These are phyloP conservation scores for Gossypium herbaceum DNA, from an alignment of 345 rosid genomes.

Conservation along the genomic window DNA sequence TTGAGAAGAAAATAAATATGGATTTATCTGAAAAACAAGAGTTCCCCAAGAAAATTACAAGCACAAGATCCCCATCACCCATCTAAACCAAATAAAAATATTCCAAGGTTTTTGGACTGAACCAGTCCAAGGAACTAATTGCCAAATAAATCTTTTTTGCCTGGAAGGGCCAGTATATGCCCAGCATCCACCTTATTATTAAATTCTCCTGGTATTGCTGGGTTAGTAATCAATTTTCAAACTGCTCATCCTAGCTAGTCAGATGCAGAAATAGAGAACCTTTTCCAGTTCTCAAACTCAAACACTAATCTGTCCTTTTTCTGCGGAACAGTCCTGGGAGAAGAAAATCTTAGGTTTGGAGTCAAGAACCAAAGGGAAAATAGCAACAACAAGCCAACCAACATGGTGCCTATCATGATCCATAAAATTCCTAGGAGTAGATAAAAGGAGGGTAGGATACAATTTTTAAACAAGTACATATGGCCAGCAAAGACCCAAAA, in stretches of 20 bases:
- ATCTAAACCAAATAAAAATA: not conserved
- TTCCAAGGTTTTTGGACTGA: not conserved
- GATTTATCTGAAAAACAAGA: not conserved
- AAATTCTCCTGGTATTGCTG: not conserved
- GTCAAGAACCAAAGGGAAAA: not conserved
- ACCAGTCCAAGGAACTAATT: not conserved
- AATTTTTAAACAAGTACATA: not conserved
- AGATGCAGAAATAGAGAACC: not conserved
- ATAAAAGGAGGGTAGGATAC: not conserved
- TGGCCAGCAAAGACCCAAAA: not conserved
- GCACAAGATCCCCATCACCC: not conserved
- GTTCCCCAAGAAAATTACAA: not conserved
- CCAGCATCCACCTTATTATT: not conserved
- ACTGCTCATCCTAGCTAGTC: not conserved
- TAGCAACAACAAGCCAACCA: not conserved
- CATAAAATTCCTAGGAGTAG: not conserved
- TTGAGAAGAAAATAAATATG: slow-evolving; percentile 3
- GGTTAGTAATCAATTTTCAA: not conserved
- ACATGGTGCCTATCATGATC: not conserved
- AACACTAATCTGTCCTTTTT: not conserved
- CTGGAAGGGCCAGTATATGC: not conserved
- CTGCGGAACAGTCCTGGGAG: not conserved
- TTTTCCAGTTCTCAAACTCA: not conserved
- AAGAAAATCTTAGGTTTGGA: not conserved
- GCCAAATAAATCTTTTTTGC: not conserved